These are phyloP conservation scores for Alternaria ventricosa DNA, from an alignment of 2,329 filamentous ascomycete species.

Conservation along the genomic window DNA sequence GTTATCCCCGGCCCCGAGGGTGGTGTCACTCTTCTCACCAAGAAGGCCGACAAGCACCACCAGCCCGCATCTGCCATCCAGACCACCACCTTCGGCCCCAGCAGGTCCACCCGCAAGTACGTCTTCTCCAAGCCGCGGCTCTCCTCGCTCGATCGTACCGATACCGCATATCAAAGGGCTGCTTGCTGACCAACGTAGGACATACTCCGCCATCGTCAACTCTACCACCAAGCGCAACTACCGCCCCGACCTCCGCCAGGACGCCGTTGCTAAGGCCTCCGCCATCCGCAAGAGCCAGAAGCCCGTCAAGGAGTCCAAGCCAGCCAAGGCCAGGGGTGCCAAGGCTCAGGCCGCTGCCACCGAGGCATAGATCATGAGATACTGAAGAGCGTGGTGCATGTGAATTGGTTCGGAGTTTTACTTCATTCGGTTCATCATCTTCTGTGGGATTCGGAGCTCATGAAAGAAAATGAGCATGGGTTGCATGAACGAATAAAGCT, in stretches of 20 bases:
- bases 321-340: constrained; percentile 77
- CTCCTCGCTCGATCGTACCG: not conserved
- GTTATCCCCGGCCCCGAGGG: constrained; percentile 77
- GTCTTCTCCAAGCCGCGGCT: constrained; percentile 44
- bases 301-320: constrained; percentile 75
- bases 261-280: constrained; percentile 84
- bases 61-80: constrained; percentile 73
- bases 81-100: constrained; percentile 72
- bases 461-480: constrained; percentile 16
- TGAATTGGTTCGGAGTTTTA: constrained; percentile 22
- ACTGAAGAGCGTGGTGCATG: constrained; percentile 14
- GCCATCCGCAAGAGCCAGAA: constrained; percentile 82
- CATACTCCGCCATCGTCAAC: constrained; percentile 88
- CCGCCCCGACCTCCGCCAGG: constrained; percentile 62
- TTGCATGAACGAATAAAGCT: constrained; percentile 15
- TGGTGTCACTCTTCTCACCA: constrained; percentile 80
- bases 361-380: constrained; percentile 34
- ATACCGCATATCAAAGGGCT: not conserved
- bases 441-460: constrained; percentile 18
- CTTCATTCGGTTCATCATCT: constrained; percentile 29
- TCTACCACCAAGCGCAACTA: constrained; percentile 83
- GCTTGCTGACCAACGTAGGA: constrained; percentile 54
- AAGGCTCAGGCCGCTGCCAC: constrained; percentile 74
- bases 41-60: constrained; percentile 76
- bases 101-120: constrained; percentile 81